phyloP scores from a whole-genome alignment of 768 basidiomycete species.

The Suillus luteus region DNA sequence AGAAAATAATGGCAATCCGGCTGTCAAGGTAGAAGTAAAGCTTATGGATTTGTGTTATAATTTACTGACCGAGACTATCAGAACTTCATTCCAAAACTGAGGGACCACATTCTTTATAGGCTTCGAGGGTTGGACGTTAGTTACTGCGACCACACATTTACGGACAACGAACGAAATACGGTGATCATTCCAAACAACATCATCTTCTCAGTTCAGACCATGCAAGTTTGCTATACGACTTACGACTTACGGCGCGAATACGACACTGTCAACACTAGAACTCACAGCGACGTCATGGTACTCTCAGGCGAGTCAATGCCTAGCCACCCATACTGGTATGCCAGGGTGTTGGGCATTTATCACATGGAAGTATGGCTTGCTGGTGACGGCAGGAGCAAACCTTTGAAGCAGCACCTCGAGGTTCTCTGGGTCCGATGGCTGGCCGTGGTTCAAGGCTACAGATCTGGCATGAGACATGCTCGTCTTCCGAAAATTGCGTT shows the following conservation, averaged over 20 bases:
- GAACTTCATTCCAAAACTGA: slow-evolving; percentile 32
- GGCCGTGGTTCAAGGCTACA: slow-evolving; percentile 23
- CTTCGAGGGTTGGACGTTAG: slow-evolving; percentile 7
- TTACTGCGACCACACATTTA: slow-evolving; percentile 22
- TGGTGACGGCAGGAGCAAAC: neutral
- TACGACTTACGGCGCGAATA: slow-evolving; percentile 28
- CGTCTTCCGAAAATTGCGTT: slow-evolving; percentile 43
- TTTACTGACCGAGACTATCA: slow-evolving; percentile 14
- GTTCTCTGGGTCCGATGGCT: slow-evolving; percentile 47
- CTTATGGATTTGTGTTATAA: neutral
- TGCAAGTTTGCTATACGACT: slow-evolving; percentile 35
- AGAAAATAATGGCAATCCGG: slow-evolving; percentile 26
- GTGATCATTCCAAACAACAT: slow-evolving; percentile 30
- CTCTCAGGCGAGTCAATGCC: slow-evolving; percentile 22
- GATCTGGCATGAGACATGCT: slow-evolving; percentile 29
- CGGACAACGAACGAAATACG: slow-evolving; percentile 21
- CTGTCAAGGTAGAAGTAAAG: slow-evolving; percentile 16
- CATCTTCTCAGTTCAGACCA: slow-evolving; percentile 35
- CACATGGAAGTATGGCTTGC: slow-evolving; percentile 17
- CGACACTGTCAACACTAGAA: slow-evolving; percentile 32
- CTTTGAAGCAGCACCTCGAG: slow-evolving; percentile 16
- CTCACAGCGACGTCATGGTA: slow-evolving; percentile 39
- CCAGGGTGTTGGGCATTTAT: slow-evolving; percentile 36
- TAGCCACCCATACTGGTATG: slow-evolving; percentile 42
- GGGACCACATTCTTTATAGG: slow-evolving; percentile 10